These are phyloP conservation scores for Kuraishia capsulata DNA, from an alignment of 805 yeast genomes.

Conservation along the genomic window DNA sequence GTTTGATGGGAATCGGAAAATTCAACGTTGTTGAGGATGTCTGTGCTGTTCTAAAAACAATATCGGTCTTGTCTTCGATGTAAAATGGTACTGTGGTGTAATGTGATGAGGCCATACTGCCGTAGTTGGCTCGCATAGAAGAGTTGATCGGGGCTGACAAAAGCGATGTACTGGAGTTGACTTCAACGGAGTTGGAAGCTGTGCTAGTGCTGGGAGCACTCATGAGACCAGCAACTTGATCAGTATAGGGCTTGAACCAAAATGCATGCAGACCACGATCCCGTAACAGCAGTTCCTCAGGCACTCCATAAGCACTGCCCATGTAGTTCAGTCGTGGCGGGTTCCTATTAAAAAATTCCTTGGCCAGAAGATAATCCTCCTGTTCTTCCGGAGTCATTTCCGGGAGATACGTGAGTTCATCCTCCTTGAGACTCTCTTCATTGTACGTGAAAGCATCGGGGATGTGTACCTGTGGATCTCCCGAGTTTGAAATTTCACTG, in stretches of 20 bases:
- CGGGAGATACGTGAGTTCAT: slow-evolving; percentile 9
- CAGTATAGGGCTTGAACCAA: slow-evolving; percentile 20
- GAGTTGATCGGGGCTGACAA: background rate
- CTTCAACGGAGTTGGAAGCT: slow-evolving; percentile 2
- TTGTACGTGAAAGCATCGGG: slow-evolving; percentile 15
- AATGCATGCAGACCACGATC: slow-evolving; percentile 25
- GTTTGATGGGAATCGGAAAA: slow-evolving; percentile 23
- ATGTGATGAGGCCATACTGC: slow-evolving; percentile 6
- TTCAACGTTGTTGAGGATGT: slow-evolving; percentile 19
- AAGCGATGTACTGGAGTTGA: slow-evolving; percentile 4
- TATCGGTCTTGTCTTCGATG: slow-evolving; percentile 23
- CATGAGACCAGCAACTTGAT: slow-evolving; percentile 16
- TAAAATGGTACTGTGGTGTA: slow-evolving; percentile 13
- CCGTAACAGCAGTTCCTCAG: slow-evolving; percentile 18
- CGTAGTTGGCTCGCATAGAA: slow-evolving; percentile 7
- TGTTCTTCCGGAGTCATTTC: slow-evolving; percentile 13
- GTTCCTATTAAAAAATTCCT: slow-evolving; percentile 12
- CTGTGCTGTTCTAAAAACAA: slow-evolving; percentile 14
- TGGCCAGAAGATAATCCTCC: slow-evolving; percentile 14
- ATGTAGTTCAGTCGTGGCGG: slow-evolving; percentile 17
- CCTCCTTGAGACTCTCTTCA: slow-evolving; percentile 10
- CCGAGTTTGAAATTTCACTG: background rate
- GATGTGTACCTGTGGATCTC: slow-evolving; percentile 10
- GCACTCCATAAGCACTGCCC: slow-evolving; percentile 12
- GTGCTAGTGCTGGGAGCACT: slow-evolving; percentile 1